phyloP scores from a whole-genome alignment of 495 filamentous ascomycete genomes.

The Penicillium chermesinum region DNA sequence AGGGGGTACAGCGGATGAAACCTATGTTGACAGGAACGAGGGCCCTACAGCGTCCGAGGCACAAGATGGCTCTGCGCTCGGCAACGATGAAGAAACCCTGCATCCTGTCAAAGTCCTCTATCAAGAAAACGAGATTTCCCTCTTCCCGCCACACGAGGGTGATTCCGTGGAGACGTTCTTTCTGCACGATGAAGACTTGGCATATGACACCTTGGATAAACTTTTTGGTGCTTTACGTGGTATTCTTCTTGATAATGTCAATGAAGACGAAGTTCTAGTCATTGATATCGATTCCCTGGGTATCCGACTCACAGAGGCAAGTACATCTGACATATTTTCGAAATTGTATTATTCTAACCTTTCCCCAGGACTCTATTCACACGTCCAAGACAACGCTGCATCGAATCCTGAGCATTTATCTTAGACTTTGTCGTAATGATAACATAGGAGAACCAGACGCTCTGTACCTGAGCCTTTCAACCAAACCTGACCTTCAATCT shows the following conservation, averaged over 20 bases:
- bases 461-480: conserved; percentile 51
- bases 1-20: too few relatives aligned
- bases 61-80: conserved; percentile 7
- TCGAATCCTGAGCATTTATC: conserved; percentile 54
- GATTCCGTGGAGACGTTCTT: conserved; percentile 69
- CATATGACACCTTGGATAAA: conserved; percentile 50
- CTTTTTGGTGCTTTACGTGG: conserved; percentile 61
- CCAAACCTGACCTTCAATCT: conserved; percentile 33
- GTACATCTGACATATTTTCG: conserved; percentile 6
- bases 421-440: conserved; percentile 56
- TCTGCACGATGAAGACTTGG: conserved; percentile 59
- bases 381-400: conserved; percentile 44
- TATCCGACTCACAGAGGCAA: conserved; percentile 69
- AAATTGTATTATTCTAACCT: conserved; percentile 24
- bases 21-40: background rate
- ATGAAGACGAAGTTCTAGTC: conserved; percentile 62
- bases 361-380: conserved; percentile 41
- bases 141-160: conserved; percentile 62
- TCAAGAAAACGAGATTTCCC: conserved; percentile 59
- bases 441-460: conserved; percentile 48
- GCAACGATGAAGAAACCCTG: conserved; percentile 18
- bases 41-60: background rate
- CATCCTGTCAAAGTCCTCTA: conserved; percentile 60
- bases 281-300: conserved; percentile 63
- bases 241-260: conserved; percentile 62